Percentiles rank a stretch among this genome's conserved stretches.
Evolutionary conservation across 768 basidiomycete genomes (phyloP).

Genomic region (Calvatia gigantea): DNA sequence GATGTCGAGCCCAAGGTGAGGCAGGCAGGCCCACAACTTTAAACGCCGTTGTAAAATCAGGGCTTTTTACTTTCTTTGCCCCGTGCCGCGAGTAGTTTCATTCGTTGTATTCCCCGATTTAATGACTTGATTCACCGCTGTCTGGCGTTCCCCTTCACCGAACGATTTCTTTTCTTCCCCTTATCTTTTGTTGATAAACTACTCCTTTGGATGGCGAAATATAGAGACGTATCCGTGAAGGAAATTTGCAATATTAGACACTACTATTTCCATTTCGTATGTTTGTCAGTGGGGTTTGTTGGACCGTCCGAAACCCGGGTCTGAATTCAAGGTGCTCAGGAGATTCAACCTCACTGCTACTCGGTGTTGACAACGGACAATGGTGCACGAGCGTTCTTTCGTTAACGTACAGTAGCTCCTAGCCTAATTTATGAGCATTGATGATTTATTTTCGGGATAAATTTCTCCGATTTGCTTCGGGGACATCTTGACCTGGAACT

Average conservation of each 20-base stretch:
- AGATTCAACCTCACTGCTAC: too few species aligned
- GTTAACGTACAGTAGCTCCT: too few species aligned
- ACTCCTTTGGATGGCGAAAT: neutral
- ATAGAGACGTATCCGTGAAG: neutral
- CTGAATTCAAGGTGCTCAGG: too few species aligned
- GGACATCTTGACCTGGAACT: neutral
- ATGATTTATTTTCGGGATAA: too few species aligned
- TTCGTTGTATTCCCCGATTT: neutral
- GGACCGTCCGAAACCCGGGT: too few species aligned
- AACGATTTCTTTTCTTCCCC: neutral
- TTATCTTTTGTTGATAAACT: neutral
- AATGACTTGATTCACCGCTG: neutral
- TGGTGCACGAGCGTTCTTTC: too few species aligned
- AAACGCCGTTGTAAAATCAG: too few species aligned
- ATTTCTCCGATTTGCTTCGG: neutral
- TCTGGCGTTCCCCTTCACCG: neutral
- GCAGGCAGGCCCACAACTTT: conserved; percentile 69
- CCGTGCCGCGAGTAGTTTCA: neutral
- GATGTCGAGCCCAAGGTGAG: conserved; percentile 81
- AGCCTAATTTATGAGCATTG: too few species aligned
- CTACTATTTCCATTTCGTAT: neutral
- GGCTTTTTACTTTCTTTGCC: neutral
- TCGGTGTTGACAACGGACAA: too few species aligned
- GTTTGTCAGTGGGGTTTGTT: neutral
- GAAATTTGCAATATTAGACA: neutral